These are phyloP conservation scores for Leccinum variabile DNA, from an alignment of 1,284 basidiomycete genomes.

Conservation along the genomic window DNA sequence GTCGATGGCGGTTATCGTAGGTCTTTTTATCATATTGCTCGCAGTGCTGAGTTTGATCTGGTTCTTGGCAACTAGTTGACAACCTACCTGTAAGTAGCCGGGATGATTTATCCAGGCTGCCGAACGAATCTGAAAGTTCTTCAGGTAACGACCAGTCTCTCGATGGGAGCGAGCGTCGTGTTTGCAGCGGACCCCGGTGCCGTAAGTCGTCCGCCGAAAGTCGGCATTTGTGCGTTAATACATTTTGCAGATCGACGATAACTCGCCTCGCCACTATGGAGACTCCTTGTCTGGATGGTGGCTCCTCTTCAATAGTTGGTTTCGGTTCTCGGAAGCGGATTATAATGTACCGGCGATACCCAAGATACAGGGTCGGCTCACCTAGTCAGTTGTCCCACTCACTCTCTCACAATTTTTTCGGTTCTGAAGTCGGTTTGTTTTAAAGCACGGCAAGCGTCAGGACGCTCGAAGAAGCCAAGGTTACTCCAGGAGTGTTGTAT, in stretches of 20 bases:
- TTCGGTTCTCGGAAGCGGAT: slow-evolving; percentile 82
- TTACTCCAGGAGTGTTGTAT: slow-evolving; percentile 85
- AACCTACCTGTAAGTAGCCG: slow-evolving; percentile 73
- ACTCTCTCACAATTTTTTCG: neutral
- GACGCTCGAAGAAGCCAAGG: slow-evolving; percentile 93
- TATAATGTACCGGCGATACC: slow-evolving; percentile 86
- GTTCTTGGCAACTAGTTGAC: slow-evolving; percentile 59
- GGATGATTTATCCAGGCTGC: neutral
- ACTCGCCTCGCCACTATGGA: slow-evolving; percentile 91
- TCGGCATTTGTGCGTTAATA: neutral
- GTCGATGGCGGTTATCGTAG: slow-evolving; percentile 92
- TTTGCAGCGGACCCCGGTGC: slow-evolving; percentile 96
- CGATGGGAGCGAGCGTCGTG: slow-evolving; percentile 89
- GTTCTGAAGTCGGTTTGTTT: slow-evolving; percentile 5
- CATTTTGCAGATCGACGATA: slow-evolving; percentile 77
- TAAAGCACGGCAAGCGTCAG: slow-evolving; percentile 91
- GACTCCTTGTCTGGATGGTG: slow-evolving; percentile 98
- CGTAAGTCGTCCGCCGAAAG: slow-evolving; percentile 46
- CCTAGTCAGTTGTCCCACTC: slow-evolving; percentile 68
- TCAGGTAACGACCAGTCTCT: slow-evolving; percentile 87
- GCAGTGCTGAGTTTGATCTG: slow-evolving; percentile 4
- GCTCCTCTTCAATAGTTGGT: slow-evolving; percentile 91
- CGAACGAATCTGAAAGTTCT: slow-evolving; percentile 8
- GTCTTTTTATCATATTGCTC: slow-evolving; percentile 29
- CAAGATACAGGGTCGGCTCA: slow-evolving; percentile 92